Percentiles rank a stretch among this genome's conserved stretches.
Evolutionary conservation across 306 rosid genomes (phyloP).

Genomic region (Hippophae gyantsensis): DNA sequence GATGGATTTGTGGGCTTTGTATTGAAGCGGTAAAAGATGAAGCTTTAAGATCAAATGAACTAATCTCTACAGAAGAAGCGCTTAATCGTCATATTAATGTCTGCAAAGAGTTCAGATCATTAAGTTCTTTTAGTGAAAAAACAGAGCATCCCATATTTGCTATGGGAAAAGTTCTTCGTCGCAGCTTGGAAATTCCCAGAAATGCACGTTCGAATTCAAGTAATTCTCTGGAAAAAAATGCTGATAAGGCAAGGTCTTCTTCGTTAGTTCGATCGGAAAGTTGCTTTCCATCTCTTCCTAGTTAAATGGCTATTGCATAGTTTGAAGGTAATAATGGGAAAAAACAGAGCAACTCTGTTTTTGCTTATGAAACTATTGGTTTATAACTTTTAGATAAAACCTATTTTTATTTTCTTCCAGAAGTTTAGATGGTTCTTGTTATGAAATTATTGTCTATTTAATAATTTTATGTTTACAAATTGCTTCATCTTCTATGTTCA

Average conservation of each 20-base stretch:
- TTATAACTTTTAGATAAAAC: not conserved
- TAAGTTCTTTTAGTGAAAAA: conserved; percentile 10
- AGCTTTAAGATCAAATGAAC: conserved; percentile 38
- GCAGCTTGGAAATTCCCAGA: conserved; percentile 64
- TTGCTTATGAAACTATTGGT: not conserved
- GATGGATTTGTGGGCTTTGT: conserved; percentile 88
- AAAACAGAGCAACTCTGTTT: conserved; percentile 21
- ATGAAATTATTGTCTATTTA: no score
- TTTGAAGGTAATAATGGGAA: conserved; percentile 7
- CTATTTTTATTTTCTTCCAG: no score
- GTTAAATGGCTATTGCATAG: conserved; percentile 17
- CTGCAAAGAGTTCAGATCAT: conserved; percentile 57
- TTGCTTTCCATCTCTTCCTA: conserved; percentile 54
- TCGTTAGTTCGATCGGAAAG: conserved; percentile 53
- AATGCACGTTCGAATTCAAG: conserved; percentile 44
- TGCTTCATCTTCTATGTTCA: no score
- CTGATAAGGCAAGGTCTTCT: conserved; percentile 9
- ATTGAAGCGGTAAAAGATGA: conserved; percentile 79
- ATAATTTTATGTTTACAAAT: no score
- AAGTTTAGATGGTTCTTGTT: no score
- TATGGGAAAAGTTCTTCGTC: conserved; percentile 52
- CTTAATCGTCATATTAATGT: conserved; percentile 53
- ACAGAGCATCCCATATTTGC: conserved; percentile 71
- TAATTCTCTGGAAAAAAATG: conserved; percentile 3
- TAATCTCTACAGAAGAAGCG: conserved; percentile 68